Conservation (phyloP, 1,139 yeast genomes). For the Geotrichum europaeum region DNA sequence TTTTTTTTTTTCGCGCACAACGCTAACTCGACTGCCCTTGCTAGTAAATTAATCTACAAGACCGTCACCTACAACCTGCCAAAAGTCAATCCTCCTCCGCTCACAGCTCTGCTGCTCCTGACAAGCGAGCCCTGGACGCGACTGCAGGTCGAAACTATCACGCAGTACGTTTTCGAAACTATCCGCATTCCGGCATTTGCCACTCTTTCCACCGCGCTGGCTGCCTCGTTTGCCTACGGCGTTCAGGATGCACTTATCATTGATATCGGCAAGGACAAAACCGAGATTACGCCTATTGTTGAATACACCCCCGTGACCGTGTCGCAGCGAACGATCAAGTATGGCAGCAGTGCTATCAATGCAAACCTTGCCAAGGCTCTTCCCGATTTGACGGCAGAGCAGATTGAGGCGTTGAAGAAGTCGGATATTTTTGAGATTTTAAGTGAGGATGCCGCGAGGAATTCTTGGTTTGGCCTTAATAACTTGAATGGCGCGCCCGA, state of each 20-base stretch:
- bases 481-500: conserved; percentile 40
- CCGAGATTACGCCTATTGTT: conserved; percentile 72
- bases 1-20: neutral
- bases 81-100: conserved; percentile 18
- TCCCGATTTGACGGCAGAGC: conserved; percentile 52
- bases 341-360: conserved; percentile 65
- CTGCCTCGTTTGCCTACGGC: conserved; percentile 69
- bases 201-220: conserved; percentile 60
- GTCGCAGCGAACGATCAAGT: conserved; percentile 46
- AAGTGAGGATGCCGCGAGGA: conserved; percentile 50
- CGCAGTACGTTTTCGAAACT: conserved; percentile 70
- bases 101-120: conserved; percentile 52
- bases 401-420: conserved; percentile 68
- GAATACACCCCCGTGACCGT: conserved; percentile 58
- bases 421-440: conserved; percentile 76
- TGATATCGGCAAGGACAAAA: conserved; percentile 70
- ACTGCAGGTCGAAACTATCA: conserved; percentile 56
- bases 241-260: conserved; percentile 59
- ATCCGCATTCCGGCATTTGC: conserved; percentile 71
- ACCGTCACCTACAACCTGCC: conserved; percentile 28
- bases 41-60: conserved; percentile 43
- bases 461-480: conserved; percentile 54
- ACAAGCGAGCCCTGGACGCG: conserved; percentile 69
- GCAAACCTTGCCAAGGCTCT: conserved; percentile 45
- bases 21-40: neutral